Conservation (phyloP, 148 eudicot species). For the Diospyros lotus region DNA sequence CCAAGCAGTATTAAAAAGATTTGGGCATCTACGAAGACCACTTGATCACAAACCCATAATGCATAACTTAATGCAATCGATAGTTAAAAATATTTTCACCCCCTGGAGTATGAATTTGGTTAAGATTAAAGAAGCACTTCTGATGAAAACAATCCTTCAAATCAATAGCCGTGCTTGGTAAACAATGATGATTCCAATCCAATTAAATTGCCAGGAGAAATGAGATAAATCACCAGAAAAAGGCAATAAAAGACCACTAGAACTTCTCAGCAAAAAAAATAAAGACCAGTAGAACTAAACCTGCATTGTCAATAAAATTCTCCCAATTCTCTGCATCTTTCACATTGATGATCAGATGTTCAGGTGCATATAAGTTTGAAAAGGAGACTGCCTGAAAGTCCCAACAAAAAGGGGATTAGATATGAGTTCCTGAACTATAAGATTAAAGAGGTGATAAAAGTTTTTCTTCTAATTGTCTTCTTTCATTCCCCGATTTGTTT, state of each 20-base stretch:
- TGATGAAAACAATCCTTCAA: neutral
- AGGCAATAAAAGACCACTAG: neutral
- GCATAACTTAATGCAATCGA: too few relatives aligned
- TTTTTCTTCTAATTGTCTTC: neutral
- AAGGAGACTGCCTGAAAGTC: conserved; percentile 63
- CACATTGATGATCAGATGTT: conserved; percentile 84
- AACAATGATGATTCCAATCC: neutral
- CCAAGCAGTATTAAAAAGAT: too few relatives aligned
- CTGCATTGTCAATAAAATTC: conserved; percentile 76
- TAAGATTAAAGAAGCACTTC: neutral
- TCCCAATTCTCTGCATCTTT: conserved; percentile 94
- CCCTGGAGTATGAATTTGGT: too few relatives aligned
- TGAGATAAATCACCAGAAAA: neutral
- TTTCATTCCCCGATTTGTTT: neutral
- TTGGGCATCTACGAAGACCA: too few relatives aligned
- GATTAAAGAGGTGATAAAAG: neutral
- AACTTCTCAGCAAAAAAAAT: neutral
- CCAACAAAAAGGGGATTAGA: neutral
- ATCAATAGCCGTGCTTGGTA: neutral
- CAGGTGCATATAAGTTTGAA: conserved; percentile 85
- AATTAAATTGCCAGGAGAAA: neutral
- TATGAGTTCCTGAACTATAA: neutral
- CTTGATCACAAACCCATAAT: too few relatives aligned
- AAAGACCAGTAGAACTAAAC: conserved; percentile 22
- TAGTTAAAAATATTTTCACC: too few relatives aligned